A percentile compares a stretch with the other conserved stretches of the same genome.
Evolutionary conservation across 768 basidiomycete species (phyloP).

Genomic region (Mycena indigotica): DNA sequence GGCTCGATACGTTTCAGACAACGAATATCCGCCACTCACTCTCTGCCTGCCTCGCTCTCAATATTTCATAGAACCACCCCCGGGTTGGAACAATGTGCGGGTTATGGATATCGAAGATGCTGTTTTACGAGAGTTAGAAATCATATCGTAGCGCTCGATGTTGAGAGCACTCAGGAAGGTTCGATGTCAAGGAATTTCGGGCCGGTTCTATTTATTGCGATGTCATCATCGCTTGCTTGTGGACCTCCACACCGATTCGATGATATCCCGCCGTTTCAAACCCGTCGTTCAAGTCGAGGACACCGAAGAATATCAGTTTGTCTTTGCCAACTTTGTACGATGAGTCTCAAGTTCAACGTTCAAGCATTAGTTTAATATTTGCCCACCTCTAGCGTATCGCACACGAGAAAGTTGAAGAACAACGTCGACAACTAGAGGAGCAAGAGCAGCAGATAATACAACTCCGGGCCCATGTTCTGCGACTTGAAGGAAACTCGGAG

Average conservation of each 20-base stretch:
- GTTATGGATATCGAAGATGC: background rate
- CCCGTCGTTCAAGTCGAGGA: constrained; percentile 28
- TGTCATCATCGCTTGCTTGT: background rate
- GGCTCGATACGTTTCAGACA: background rate
- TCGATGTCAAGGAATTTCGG: background rate
- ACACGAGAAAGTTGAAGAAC: constrained; percentile 86
- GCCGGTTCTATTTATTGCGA: too few relatives aligned
- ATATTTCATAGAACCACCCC: background rate
- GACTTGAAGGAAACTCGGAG: constrained; percentile 68
- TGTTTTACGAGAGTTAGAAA: background rate
- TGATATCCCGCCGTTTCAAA: background rate
- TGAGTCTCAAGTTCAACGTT: constrained; percentile 13
- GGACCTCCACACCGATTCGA: background rate
- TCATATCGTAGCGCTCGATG: too few relatives aligned
- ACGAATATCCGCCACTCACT: background rate
- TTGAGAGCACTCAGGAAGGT: too few relatives aligned
- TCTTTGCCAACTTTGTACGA: constrained; percentile 79
- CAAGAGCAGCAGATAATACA: constrained; percentile 82
- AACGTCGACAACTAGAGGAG: constrained; percentile 75
- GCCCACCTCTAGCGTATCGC: constrained; percentile 66
- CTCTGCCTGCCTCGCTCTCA: background rate
- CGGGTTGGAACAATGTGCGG: background rate
- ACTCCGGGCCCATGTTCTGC: constrained; percentile 67
- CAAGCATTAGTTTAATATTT: background rate
- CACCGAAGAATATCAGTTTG: constrained; percentile 77